Base-by-base conservation (phyloP, 73 alveolate genomes). In the Blepharisma japonicum region DNA sequence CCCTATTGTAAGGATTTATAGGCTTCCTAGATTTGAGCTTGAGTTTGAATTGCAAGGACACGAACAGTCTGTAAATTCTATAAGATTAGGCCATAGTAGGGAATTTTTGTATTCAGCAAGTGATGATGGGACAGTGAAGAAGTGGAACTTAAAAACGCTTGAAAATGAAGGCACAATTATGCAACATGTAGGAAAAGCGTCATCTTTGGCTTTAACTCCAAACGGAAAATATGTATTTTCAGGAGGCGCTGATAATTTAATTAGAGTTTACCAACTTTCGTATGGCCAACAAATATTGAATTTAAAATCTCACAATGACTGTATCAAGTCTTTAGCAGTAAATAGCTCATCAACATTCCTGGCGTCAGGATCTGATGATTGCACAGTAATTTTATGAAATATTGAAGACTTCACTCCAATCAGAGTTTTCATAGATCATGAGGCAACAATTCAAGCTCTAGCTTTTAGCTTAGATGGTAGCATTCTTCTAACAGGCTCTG, bases 11-110 rank as follows among this genome's bases (percentile, higher is more conserved):
- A 61, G 46, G 23, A 39, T 61, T 61, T 61, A 61, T 61, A 14
- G 47, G 46, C 74, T 61, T n/a, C 74, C 74, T 20, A 14, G 74
- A 61, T 61, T 2, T 61, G 74, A 61, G 5, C 23, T 61, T n/a
- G 46, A 18, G 11, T 25, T 18, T 18, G 74, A 61, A 25, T 25
- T 61, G 48, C 0, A n/a, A n/a, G 74, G 74, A 2, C 74, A 61
- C 47, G 18, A 8, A 2, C 18, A 9, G 46, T 14, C 74, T 14
- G 74, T 61, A 48, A 61, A 61, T 61, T 9, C 14, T 14, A 14
- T n/a, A n/a, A 39, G 23, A 4, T 2, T 61, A 14, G 47, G 23
- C 0, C 23, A 61, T 61, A 14, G 4, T 8, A 61, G 23, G 5
- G 50, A 61, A 61, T 18, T 61, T 9, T n/a, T 25, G 14, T 61